A percentile compares a stretch with the other conserved stretches of the same genome.
Conservation (phyloP, 2,329 filamentous ascomycete genomes). For the Cladosporium phlei region DNA sequence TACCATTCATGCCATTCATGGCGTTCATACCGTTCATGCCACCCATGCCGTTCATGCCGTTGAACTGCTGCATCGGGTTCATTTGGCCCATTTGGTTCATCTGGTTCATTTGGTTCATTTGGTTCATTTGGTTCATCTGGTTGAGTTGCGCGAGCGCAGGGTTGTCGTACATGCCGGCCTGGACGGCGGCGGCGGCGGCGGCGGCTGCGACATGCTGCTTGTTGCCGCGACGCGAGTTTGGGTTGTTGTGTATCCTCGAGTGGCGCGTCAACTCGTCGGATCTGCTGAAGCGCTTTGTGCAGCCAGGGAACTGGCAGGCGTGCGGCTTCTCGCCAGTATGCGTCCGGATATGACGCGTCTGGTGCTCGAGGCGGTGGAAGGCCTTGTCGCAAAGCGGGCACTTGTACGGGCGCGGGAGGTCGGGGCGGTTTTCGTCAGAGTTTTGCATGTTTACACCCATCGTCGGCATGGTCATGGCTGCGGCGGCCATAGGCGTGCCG, state of each 20-base stretch:
- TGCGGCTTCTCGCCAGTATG: constrained; percentile 98
- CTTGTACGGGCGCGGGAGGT: constrained; percentile 95
- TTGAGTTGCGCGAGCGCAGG: constrained; percentile 39
- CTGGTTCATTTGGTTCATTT: constrained; percentile 73
- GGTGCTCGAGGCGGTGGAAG: constrained; percentile 95
- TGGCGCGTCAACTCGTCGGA: constrained; percentile 96
- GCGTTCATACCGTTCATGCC: constrained; percentile 16
- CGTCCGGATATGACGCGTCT: constrained; percentile 86
- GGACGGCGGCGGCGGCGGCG: constrained; percentile 50
- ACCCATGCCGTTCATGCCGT: constrained; percentile 24
- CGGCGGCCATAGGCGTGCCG: constrained; percentile 34
- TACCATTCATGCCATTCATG: constrained; percentile 15
- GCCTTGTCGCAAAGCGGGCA: constrained; percentile 97
- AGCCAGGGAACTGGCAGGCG: constrained; percentile 89
- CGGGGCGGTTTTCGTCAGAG: constrained; percentile 64
- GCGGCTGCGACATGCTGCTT: constrained; percentile 66
- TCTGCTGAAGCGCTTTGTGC: constrained; percentile 93
- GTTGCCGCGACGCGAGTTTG: constrained; percentile 89
- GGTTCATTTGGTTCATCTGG: constrained; percentile 73
- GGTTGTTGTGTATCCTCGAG: constrained; percentile 98
- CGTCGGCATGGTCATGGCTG: constrained; percentile 39
- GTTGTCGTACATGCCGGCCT: constrained; percentile 48
- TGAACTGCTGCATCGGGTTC: constrained; percentile 24
- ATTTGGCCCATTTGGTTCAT: constrained; percentile 35
- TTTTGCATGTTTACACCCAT: constrained; percentile 59